Base-by-base conservation (phyloP, 441 rosid species). In the Populus hybrid region DNA sequence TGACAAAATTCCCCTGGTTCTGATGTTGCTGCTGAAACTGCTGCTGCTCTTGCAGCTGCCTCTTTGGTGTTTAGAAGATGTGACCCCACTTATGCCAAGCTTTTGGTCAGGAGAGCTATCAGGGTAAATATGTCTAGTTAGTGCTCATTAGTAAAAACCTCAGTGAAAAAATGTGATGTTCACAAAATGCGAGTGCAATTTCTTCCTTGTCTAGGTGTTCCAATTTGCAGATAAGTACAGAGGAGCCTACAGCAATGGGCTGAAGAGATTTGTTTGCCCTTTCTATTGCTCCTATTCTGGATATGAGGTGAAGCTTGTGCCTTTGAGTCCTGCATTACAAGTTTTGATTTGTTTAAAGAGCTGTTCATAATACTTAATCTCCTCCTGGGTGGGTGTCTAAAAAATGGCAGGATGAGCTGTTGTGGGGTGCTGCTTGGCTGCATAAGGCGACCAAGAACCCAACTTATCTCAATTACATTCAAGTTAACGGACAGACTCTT, bases 391-490 rank as follows among this genome's bases (percentile, higher is more conserved):
- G 67, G 67, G 24, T 42, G 9, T 35, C 10, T 14, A 67, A 42
- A 68, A 66, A 32, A 30, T 65, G n/a, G 67, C 85, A 95, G 98
- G 99, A 95, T 81, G 99, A 95, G 89, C 79, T 94, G 85, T 79
- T 95, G 23, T 95, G 97, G 99, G 98, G 95, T 77, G 98, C 99
- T 38, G 93, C 98, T 16, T 95, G 99, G 99, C 80, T 95, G 69
- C 86, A 95, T 42, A 89, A 83, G 84, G 97, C 99, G 20, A 89
- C 99, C 16, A 86, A 84, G 42, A 90, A 89, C 75, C 87, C 91
- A 35, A 71, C 78, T 76, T 92, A 89, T 78, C 92, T 95, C 12
- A 88, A 74, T 71, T 95, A 93, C 89, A 90, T 95, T 66, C 86
- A 91, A 81, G 85, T 78, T 79, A 95, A 95, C 63, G 92, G 98